Evolutionary conservation across 192 early-diverging fungal genomes (phyloP), one percentile per base, ranked within the genome.

Genomic region (Rhizophagus clarus): DNA sequence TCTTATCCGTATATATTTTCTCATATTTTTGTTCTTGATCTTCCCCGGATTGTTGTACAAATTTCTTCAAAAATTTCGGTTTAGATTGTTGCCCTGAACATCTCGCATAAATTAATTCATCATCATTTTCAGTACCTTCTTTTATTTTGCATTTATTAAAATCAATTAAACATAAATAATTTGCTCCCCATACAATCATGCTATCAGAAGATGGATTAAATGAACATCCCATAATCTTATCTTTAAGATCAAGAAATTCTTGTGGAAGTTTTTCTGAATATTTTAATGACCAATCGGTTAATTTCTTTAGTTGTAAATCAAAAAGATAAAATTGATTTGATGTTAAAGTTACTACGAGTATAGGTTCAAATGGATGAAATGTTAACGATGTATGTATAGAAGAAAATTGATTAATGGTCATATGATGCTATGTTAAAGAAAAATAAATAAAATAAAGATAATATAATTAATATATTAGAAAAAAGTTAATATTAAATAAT

Each of bases 261-360:
- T 70, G 77, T n/a, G 96, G 95, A 32, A 97, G 87, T 5, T 82
- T 76, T 45, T 92, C 80, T 37, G 92, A 90, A 80, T 94, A 88
- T 76, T 89, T 84, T 64, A 88, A 83, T 20, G 95, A 96, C 97
- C 97, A 99, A 70, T 93, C 89, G 3, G 93, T 93, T 62, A 95
- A 85, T 26, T 85, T 86, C n/a, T 91, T 85, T 17, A 81, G 73
- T 47, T 90, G 86, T 22, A 92, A 88, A 76, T 99, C 93, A 80
- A 89, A 95, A 40, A 97, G 74, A 82, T 90, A 95, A 84, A 97
- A 93, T 76, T 91, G 90, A 81, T 94, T 95, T 22, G 87, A 90
- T 20, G 84, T 82, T 17, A 86, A 86, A 9, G 91, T 88, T 26
- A 95, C 83, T 31, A 91, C 81, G 31, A 96, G 80, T 7, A 81